Evolutionary conservation across 1,284 basidiomycete species (phyloP), one percentile per base, ranked within the genome.

Genomic region (Ustilago cynodontis): DNA sequence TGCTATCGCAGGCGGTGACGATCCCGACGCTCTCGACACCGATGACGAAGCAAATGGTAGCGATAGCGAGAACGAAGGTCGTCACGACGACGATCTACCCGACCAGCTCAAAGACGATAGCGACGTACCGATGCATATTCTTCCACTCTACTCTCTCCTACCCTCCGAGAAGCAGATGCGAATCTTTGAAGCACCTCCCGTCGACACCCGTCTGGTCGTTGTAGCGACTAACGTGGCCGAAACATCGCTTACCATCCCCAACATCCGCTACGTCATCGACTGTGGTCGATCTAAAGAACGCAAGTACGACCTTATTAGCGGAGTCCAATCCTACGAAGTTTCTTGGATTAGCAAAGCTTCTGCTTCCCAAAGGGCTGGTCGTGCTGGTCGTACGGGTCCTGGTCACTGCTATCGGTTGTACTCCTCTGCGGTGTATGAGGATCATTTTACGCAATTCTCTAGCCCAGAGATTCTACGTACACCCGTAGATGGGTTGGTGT

Each of bases 401-500:
- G 92, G 92, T 16, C 92, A 93, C 85, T 92, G 92, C 86, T 93
- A 93, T 85, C 89, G 92, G 13, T 88, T 93, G 2, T 93, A 92
- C 86, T 90, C 89, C 11, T 90, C 90, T 68, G 90, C 91, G 0
- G 88, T 99, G 10, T 99, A 90, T 85, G 97, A 99, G 85, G 91
- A 96, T 82, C 91, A 96, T 86, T 97, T 99, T 84, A 91, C 92
- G 29, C 87, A 91, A 66, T 97, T 97, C 86, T 90, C 93, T 0
- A 88, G 91, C 68, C 96, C 97, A 2, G 97, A 99, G 86, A 97
- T 99, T 71, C 89, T 95, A 50, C 92, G 96, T 29, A 95, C 94
- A 88, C 96, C 97, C 0, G 96, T 99, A 80, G 97, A 99, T 82
- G 95, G 95, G 0, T 91, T 99, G 26, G 94, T 99, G 13, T 89